A percentile compares a stretch with the other conserved stretches of the same genome.
Conservation (phyloP, 495 filamentous ascomycete species). For the Parmelia sp. region DNA sequence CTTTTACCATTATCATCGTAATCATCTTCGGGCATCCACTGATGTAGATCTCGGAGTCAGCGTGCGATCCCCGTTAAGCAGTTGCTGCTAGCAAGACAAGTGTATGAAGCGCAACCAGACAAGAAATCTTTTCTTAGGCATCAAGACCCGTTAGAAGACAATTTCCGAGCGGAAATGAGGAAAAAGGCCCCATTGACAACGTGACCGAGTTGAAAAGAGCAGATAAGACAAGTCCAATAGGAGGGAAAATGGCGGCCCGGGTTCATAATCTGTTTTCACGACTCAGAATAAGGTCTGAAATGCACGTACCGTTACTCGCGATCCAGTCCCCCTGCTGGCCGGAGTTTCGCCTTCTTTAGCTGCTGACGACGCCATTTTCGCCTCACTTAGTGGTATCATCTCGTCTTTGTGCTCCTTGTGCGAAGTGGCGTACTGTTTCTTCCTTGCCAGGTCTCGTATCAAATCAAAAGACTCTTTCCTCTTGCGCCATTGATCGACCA, state of each 20-base stretch:
- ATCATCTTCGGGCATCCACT: conserved; percentile 2
- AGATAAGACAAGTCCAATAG: neutral
- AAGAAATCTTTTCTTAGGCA: neutral
- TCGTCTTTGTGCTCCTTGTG: neutral
- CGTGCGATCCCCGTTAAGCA: neutral
- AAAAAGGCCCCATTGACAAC: too few species aligned
- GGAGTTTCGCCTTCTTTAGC: neutral
- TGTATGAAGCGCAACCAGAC: neutral
- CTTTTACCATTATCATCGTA: neutral
- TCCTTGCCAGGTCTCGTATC: neutral
- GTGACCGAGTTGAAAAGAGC: too few species aligned
- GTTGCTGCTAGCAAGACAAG: neutral
- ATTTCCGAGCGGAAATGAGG: too few species aligned
- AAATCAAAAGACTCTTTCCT: neutral
- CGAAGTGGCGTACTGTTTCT: neutral
- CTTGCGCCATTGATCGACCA: neutral
- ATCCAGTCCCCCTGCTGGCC: neutral
- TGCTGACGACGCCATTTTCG: neutral
- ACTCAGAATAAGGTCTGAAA: neutral
- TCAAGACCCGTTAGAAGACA: too few species aligned
- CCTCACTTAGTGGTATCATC: neutral
- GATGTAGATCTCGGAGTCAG: neutral
- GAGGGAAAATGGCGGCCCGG: neutral
- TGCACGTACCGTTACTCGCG: neutral
- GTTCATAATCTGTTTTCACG: neutral